phyloP scores from a whole-genome alignment of 345 rosid species.

The Isatis tinctoria region DNA sequence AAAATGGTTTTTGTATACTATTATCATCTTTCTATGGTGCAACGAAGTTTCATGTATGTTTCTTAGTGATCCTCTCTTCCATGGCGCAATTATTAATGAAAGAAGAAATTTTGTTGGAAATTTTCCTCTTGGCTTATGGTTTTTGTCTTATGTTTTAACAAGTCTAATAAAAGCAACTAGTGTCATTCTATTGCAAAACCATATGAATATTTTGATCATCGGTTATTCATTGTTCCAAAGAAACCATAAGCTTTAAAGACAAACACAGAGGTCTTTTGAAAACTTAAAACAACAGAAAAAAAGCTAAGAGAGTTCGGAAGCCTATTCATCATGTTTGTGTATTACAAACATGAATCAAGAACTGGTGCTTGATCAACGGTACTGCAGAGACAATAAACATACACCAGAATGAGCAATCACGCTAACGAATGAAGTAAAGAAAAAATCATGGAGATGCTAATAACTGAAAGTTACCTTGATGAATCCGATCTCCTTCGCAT shows the following conservation, averaged over 20 bases:
- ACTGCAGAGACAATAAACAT: not conserved
- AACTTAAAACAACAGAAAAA: not conserved
- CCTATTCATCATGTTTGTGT: not conserved
- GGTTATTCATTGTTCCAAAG: no score
- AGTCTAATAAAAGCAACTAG: no score
- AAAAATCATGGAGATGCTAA: not conserved
- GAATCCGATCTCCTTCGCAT: constrained; percentile 46
- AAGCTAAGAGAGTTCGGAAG: not conserved
- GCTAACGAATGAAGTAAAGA: not conserved
- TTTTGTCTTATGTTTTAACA: no score
- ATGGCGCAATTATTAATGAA: no score
- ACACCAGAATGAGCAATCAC: not conserved
- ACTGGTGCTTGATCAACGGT: constrained; percentile 4
- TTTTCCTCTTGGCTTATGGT: no score
- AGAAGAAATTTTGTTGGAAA: no score
- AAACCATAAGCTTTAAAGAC: no score
- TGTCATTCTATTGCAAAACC: no score
- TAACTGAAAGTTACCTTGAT: constrained; percentile 36
- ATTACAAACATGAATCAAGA: not conserved
- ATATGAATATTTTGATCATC: no score
- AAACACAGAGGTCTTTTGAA: no score
- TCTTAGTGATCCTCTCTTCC: no score
- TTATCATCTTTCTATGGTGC: constrained; percentile 38
- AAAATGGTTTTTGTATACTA: constrained; percentile 56
- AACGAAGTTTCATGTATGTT: no score